Base-by-base conservation (phyloP, 169 alveolate genomes). In the Eimeria brunetti region DNA sequence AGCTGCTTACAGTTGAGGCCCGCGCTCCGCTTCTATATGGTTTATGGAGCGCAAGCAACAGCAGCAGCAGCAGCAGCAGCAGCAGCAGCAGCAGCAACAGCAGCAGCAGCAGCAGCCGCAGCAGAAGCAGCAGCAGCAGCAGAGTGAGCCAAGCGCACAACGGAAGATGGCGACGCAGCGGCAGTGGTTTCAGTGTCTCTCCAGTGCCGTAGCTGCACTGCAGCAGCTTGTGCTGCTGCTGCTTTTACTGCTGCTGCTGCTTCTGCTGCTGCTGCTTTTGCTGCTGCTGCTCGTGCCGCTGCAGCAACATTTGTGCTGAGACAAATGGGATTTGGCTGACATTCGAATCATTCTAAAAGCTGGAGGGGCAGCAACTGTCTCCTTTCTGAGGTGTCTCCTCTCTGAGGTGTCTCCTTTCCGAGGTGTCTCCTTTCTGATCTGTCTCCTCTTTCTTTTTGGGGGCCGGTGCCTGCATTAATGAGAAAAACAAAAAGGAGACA, bases 51-150 rank as follows among this genome's bases (percentile, higher is more conserved):
- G 60, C 36, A 11, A 30, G 27, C 89, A 30, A 44, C 44, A 14
- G 33, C 76, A 73, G 56, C 84, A 73, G 46, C 89, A 14, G 53
- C 89, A 24, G 46, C 89, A 33, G 53, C 51, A 41, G 69, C 90
- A 51, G 33, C 90, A 53, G 33, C 58, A 49, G 53, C 90, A 83
- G 20, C 46, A 38, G 58, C 12, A 56, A 36, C 76, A 83, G 90
- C 75, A 53, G 76, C 90, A 53, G 58, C 90, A 56, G 64, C 27
- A 49, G 36, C 88, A 51, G 18, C 56, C 51, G 36, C 75, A 83
- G 33, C 58, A 30, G 90, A 75, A 30, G 56, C 76, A 24, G 56
- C 30, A 49, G 51, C 90, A 83, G 75, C 90, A 76, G 81, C 53
- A 30, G 49, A 12, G 81, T 0, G 6, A 44, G 41, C 5, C 58